Conservation (phyloP, 2,329 filamentous ascomycete species). For the Penicillium frequentans region DNA sequence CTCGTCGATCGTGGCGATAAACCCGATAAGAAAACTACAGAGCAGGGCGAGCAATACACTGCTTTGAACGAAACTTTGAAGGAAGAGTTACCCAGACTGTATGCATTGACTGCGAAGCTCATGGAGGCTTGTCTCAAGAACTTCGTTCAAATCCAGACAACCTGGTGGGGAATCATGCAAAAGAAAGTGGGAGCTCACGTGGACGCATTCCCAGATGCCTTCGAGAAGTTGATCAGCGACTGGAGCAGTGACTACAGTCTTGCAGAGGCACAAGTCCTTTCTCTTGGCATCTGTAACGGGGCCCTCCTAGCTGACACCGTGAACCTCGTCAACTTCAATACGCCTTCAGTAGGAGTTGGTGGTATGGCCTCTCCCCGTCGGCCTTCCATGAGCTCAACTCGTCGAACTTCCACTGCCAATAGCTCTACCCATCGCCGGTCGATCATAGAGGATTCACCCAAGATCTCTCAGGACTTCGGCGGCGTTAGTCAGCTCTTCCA, state of each 20-base stretch:
- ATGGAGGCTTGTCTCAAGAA: slow-evolving; percentile 80
- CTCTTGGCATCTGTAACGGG: slow-evolving; percentile 77
- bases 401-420: slow-evolving; percentile 53
- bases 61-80: slow-evolving; percentile 92
- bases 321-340: slow-evolving; percentile 61
- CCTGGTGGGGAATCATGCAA: slow-evolving; percentile 81
- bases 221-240: slow-evolving; percentile 71
- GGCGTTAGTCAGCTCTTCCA: slow-evolving; percentile 65
- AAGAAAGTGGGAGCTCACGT: slow-evolving; percentile 78
- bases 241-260: slow-evolving; percentile 79
- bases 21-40: slow-evolving; percentile 78
- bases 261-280: slow-evolving; percentile 69
- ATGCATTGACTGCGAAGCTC: slow-evolving; percentile 75
- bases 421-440: slow-evolving; percentile 60
- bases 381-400: slow-evolving; percentile 44
- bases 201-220: slow-evolving; percentile 64
- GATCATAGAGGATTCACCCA: slow-evolving; percentile 63
- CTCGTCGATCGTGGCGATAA: slow-evolving; percentile 80
- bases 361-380: slow-evolving; percentile 46
- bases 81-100: slow-evolving; percentile 84
- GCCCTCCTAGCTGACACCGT: slow-evolving; percentile 59
- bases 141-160: slow-evolving; percentile 78
- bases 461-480: slow-evolving; percentile 63
- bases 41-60: slow-evolving; percentile 84
- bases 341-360: slow-evolving; percentile 43